Evolutionary conservation across 116 monocot genomes (phyloP).

Genomic region (Cymodocea nodosa): DNA sequence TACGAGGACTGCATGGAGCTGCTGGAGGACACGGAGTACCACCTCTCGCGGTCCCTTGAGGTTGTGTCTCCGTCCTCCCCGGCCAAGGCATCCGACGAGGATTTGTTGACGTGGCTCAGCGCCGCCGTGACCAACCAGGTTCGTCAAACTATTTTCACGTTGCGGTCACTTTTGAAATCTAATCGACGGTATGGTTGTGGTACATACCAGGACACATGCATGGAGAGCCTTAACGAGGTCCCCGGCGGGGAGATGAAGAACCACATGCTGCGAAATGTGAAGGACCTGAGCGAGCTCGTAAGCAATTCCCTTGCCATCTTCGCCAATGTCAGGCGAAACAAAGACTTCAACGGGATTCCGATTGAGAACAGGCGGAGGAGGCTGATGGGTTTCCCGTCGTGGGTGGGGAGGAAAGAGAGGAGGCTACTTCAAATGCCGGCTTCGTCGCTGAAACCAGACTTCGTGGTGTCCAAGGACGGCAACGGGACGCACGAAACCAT

Average conservation of each 20-base stretch:
- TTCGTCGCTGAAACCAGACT: conserved; percentile 27
- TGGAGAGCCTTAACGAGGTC: conserved; percentile 48
- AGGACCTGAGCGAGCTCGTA: conserved; percentile 51
- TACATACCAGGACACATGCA: conserved; percentile 54
- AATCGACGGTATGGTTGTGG: not conserved
- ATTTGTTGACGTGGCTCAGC: conserved; percentile 86
- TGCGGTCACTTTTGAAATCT: not conserved
- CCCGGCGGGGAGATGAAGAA: conserved; percentile 19
- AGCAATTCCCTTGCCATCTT: conserved; percentile 88
- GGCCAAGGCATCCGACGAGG: conserved; percentile 22
- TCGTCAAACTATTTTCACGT: not conserved
- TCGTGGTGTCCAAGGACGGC: conserved; percentile 62
- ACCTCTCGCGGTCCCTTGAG: conserved; percentile 46
- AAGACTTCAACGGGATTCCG: conserved; percentile 71
- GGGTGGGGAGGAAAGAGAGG: conserved; percentile 45
- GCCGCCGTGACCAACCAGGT: conserved; percentile 77
- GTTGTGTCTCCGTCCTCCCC: conserved; percentile 12
- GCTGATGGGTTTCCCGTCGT: conserved; percentile 38
- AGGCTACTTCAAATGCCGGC: conserved; percentile 45
- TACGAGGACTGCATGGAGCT: conserved; percentile 92
- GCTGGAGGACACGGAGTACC: conserved; percentile 54
- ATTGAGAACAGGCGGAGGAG: conserved; percentile 45
- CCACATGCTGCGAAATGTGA: conserved; percentile 42
- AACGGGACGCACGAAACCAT: conserved; percentile 57
- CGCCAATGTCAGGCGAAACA: conserved; percentile 29